These are phyloP conservation scores for Mortierella claussenii DNA, from an alignment of 192 early-diverging fungal genomes.

Conservation along the genomic window DNA sequence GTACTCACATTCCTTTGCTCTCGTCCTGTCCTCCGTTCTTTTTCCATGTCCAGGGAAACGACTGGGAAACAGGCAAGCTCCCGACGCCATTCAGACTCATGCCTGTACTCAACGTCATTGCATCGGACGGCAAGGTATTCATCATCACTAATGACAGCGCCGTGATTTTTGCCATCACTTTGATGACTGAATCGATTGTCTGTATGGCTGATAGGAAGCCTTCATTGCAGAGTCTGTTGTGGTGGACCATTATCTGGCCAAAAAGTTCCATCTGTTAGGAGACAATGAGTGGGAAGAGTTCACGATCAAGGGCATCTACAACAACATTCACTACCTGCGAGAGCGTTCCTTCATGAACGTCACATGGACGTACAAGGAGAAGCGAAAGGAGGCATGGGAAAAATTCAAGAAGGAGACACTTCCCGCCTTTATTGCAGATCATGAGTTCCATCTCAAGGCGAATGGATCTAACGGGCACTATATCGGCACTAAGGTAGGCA, in stretches of 20 bases:
- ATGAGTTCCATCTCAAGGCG: slow-evolving; percentile 33
- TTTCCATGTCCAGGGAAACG: not conserved
- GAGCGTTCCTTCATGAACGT: slow-evolving; percentile 32
- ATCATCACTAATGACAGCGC: not conserved
- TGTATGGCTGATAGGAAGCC: slow-evolving; percentile 5
- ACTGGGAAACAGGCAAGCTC: slow-evolving; percentile 7
- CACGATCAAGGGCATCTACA: slow-evolving; percentile 36
- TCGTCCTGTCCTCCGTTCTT: not conserved
- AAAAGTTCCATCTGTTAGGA: slow-evolving; percentile 26
- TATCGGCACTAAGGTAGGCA: slow-evolving; percentile 23
- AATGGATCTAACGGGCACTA: slow-evolving; percentile 39
- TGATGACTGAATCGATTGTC: not conserved
- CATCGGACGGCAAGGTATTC: slow-evolving; percentile 28
- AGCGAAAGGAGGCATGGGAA: slow-evolving; percentile 23
- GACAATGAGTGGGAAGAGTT: slow-evolving; percentile 41
- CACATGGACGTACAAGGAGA: slow-evolving; percentile 38
- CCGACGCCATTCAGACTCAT: slow-evolving; percentile 32
- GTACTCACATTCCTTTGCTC: too few species aligned
- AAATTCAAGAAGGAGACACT: slow-evolving; percentile 12
- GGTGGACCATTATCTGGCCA: slow-evolving; percentile 34
- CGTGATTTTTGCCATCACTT: not conserved
- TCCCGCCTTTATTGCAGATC: slow-evolving; percentile 32
- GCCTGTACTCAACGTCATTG: slow-evolving; percentile 17
- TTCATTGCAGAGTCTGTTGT: slow-evolving; percentile 32
- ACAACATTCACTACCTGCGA: slow-evolving; percentile 33